phyloP scores from a whole-genome alignment of 495 filamentous ascomycete species.

The Tuber magnatum region DNA sequence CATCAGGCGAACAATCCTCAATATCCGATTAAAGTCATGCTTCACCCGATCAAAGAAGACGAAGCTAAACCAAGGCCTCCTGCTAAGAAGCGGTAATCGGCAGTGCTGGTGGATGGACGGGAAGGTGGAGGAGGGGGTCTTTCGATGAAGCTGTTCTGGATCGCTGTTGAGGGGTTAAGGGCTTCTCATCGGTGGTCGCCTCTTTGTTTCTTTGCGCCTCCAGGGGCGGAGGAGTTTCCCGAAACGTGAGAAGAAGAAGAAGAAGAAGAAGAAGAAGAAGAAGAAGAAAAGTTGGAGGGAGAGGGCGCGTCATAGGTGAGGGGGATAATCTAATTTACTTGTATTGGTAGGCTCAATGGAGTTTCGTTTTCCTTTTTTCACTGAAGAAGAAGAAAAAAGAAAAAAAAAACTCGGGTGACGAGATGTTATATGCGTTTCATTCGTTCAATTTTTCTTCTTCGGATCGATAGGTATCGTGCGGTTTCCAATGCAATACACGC shows the following conservation, averaged over 20 bases:
- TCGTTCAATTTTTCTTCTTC: background rate
- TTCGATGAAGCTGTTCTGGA: background rate
- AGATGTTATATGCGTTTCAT: background rate
- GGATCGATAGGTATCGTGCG: background rate
- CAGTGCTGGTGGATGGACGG: background rate
- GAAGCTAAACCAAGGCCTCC: constrained; percentile 74
- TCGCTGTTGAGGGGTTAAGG: background rate
- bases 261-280: too few relatives aligned
- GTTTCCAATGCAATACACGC: background rate
- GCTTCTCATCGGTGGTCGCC: background rate
- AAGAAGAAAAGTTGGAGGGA: background rate
- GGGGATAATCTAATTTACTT: background rate
- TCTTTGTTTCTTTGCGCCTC: background rate
- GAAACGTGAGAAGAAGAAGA: background rate
- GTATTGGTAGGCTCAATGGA: constrained; percentile 1
- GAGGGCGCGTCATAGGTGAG: background rate
- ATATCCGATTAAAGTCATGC: constrained; percentile 73
- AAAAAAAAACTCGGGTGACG: background rate
- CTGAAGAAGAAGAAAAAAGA: too few relatives aligned
- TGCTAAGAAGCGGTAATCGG: constrained; percentile 28
- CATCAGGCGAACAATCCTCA: constrained; percentile 63
- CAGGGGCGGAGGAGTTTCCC: background rate
- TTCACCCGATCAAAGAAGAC: constrained; percentile 70
- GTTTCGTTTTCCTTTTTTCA: background rate
- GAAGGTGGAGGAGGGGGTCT: background rate